Evolutionary conservation across 1,139 yeast species (phyloP), one percentile per base, ranked within the genome.

Genomic region (Taiozyma onychis): DNA sequence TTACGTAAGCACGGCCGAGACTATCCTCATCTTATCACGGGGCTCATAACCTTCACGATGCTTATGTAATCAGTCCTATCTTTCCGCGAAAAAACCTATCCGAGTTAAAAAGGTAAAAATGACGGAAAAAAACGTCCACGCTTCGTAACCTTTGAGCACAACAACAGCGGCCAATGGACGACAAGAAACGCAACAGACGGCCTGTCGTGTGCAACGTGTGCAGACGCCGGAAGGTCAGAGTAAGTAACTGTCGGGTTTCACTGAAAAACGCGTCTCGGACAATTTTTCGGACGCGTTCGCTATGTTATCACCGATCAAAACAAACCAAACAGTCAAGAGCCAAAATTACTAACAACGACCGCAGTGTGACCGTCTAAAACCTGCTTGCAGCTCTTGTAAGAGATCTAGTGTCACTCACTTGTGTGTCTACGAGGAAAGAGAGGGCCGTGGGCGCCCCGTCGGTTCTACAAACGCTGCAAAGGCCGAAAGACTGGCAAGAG

Each of bases 141-240:
- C 14, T 37, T 37, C 14, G 13, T 18, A 6, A 13, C 41, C 26
- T 24, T 9, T 14, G 18, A 37, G 14, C 41, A 18, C 41, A 18
- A 37, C 41, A 37, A 37, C 41, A 16, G 24, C 2, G 21, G 41
- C 24, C 24, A 37, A 37, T 37, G 41, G 42, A 39, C 18, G 42
- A 39, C 28, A 39, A 39, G 42, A 50, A 47, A 39, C 45, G 61
- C n/a, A 49, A 50, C 53, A 57, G 65, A 51, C 55, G 54, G 44
- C 61, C 61, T 16, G 64, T 58, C 24, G 65, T 59, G 24, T 61
- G 65, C 48, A 57, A 52, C 35, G 57, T 57, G 18, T 61, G 65
- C 56, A 55, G 65, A 45, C 56, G 58, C 45, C 57, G 65, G 18
- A 61, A 61, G 44, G 60, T 61, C 41, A 60, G 60, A 45, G 65